Evolutionary conservation across 495 filamentous ascomycete species (phyloP).

Genomic region (Extremus antarcticus): DNA sequence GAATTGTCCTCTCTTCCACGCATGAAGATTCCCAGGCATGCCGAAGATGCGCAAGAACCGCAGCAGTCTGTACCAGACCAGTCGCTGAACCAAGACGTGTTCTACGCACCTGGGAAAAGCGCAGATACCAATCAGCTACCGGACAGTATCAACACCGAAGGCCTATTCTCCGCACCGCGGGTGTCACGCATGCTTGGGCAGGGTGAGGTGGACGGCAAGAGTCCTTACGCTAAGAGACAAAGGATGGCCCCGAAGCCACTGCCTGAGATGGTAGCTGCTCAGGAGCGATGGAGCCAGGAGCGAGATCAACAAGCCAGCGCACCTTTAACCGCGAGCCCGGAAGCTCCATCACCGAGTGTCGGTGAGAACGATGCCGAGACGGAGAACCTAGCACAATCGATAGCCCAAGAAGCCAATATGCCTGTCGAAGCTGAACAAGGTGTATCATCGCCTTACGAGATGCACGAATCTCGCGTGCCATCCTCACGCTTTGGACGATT

Average conservation of each 20-base stretch:
- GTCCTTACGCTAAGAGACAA: slow-evolving; percentile 24
- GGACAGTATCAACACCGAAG: slow-evolving; percentile 16
- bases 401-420: slow-evolving; percentile 18
- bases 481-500: slow-evolving; percentile 75
- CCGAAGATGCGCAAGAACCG: slow-evolving; percentile 36
- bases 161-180: slow-evolving; percentile 44
- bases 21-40: slow-evolving; percentile 47
- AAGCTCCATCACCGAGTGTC: background rate
- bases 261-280: slow-evolving; percentile 17
- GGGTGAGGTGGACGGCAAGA: slow-evolving; percentile 11
- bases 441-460: slow-evolving; percentile 45
- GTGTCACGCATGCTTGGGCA: slow-evolving; percentile 44
- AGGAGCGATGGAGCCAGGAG: slow-evolving; percentile 11
- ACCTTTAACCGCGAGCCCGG: background rate
- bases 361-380: slow-evolving; percentile 7
- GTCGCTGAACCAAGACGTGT: slow-evolving; percentile 46
- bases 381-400: slow-evolving; percentile 4
- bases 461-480: slow-evolving; percentile 83
- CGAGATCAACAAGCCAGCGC: background rate
- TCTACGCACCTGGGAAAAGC: slow-evolving; percentile 3
- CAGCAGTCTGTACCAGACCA: slow-evolving; percentile 27
- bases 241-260: slow-evolving; percentile 13
- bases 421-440: slow-evolving; percentile 21
- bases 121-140: slow-evolving; percentile 1
- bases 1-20: slow-evolving; percentile 46